Base-by-base conservation (phyloP, 1,284 basidiomycete genomes). In the Bjerkandera adusta region DNA sequence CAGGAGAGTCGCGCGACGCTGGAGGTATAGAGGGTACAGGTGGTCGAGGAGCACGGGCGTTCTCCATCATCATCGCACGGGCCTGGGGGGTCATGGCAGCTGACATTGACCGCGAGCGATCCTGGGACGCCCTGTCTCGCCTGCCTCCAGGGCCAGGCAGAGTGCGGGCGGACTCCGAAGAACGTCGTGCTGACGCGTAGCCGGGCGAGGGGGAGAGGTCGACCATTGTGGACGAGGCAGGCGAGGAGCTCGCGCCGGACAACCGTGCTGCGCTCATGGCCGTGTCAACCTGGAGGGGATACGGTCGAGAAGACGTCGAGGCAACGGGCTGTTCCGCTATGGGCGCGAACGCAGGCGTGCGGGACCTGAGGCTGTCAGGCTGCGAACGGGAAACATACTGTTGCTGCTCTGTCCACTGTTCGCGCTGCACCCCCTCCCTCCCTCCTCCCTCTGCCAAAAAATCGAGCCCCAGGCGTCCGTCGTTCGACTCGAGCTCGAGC, bases 21-120 rank as follows among this genome's bases (percentile, higher is more conserved):
- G 69, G 42, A 2, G 39, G 56, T 34, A 65, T 46, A 47, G 67
- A 55, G 47, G 68, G 66, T 43, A 70, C 55, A 40, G 69, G 58
- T 44, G 75, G 64, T 53, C 72, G 69, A 40, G 67, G 69, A 41
- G 57, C 64, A 13, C 59, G 60, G 43, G 50, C 55, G 43, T 54
- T 47, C 34, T 66, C 63, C 12, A 66, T 43, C 45, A 64, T 41
- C n/a, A 43, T 60, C 10, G 66, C 56, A 34, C 63, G 63, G 24
- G 60, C 55, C 27, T 67, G 68, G 0, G 66, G 56, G 3, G 69
- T 66, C 10, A 76, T 68, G n/a, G 80, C 70, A 20, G 83, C 77
- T 35, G 85, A 86, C 73, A 89, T 79, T 43, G 85, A 89, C 66
- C 88, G 75, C 34, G 86, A 71, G 36, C 88, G 80, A 66, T 90